These are phyloP conservation scores for Gossypium rotundifolium DNA, from an alignment of 345 rosid species.

Conservation along the genomic window DNA sequence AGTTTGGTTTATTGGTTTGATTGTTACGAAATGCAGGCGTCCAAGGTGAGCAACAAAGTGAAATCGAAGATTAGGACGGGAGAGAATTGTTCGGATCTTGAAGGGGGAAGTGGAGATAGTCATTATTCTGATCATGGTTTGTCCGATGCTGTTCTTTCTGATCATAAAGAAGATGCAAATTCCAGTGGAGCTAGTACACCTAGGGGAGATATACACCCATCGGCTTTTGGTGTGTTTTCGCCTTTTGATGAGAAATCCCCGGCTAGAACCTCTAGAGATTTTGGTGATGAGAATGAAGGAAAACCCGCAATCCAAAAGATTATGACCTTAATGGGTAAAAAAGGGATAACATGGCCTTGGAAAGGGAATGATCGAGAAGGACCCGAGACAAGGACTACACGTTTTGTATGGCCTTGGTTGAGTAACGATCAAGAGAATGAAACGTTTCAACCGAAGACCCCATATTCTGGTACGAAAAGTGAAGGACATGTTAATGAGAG, in stretches of 20 bases:
- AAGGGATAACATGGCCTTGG: conserved; percentile 95
- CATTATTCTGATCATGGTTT: conserved; percentile 61
- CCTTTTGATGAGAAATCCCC: conserved; percentile 48
- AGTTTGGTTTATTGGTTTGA: conserved; percentile 14
- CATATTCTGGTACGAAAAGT: conserved; percentile 33
- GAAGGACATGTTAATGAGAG: conserved; percentile 47
- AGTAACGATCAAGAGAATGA: conserved; percentile 59
- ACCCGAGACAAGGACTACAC: conserved; percentile 44
- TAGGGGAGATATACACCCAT: conserved; percentile 57
- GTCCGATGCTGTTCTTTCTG: conserved; percentile 47
- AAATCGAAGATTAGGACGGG: conserved; percentile 64
- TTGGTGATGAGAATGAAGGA: conserved; percentile 69
- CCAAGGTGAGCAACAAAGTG: conserved; percentile 81
- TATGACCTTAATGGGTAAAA: conserved; percentile 66
- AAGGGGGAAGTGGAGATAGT: conserved; percentile 78
- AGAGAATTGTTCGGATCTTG: conserved; percentile 49
- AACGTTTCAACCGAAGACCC: conserved; percentile 31
- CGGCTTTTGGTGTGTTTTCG: conserved; percentile 58
- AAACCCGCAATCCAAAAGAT: conserved; percentile 65
- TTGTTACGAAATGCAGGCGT: conserved; percentile 52
- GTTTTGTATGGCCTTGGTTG: conserved; percentile 51
- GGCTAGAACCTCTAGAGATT: conserved; percentile 46
- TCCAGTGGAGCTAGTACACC: conserved; percentile 98
- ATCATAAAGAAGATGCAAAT: conserved; percentile 76
- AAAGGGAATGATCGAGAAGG: conserved; percentile 76